Evolutionary conservation across 371 early-diverging fungal species (phyloP), one percentile per base, ranked within the genome.

Genomic region (Mucor irregularis): DNA sequence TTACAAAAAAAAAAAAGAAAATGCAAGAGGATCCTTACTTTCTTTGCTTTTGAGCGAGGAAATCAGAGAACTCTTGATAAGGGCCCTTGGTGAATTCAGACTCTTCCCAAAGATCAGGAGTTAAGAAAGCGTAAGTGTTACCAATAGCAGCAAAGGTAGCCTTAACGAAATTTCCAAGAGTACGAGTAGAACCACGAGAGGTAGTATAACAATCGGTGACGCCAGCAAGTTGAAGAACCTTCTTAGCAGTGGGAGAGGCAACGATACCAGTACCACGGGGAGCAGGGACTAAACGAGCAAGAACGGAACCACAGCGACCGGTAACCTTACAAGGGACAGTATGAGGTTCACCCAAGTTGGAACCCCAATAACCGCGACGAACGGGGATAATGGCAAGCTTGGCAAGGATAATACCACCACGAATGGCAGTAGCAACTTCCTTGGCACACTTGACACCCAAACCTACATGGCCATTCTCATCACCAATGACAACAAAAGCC

Each of bases 391-490:
- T 88, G 61, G 92, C 89, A 65, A 98, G 91, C 90, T 99, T 99
- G 81, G 99, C 99, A 56, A 94, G 88, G 81, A 93, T 91, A 74
- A 97, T 94, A 73, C 98, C 99, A 73, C 98, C 98, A 74, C 95
- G 94, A 71, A 99, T 99, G 60, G 99, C 96, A 58, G 94, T 91
- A 72, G 97, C 96, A 43, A 97, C 96, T 83, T 99, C 99, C 91
- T 97, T 98, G 78, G 98, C 90, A 86, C 98, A 95, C 88, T 98
- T 99, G 78, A 96, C 95, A 78, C 99, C 99, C 59, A 98, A 87
- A 80, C 99, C 99, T 71, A 99, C 95, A 86, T 98, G 97, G 56
- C 98, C 97, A 72, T 95, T 84, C 53, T 80, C 83, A 86, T 99
- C 98, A 81, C 99, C 99, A 72, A 99, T 92, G 84, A 94, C 92